These are phyloP conservation scores for Myxozyma geophila DNA, from an alignment of 805 yeast species.

Conservation along the genomic window DNA sequence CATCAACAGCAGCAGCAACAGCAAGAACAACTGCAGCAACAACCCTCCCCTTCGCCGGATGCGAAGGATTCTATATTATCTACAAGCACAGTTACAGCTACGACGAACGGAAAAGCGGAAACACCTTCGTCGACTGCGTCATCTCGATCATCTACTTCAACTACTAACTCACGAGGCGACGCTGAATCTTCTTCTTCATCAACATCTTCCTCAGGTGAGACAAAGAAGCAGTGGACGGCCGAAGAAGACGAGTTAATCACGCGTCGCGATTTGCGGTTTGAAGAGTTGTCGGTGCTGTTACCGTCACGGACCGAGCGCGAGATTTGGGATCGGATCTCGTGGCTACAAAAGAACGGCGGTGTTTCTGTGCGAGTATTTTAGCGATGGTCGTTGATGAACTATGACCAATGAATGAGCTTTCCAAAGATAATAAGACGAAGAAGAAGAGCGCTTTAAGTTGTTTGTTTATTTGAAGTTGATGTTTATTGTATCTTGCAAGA, in stretches of 20 bases:
- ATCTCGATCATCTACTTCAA: not conserved
- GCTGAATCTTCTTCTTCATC: conserved; percentile 1
- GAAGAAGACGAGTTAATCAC: conserved; percentile 71
- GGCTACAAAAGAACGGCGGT: conserved; percentile 14
- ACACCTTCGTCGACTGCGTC: not conserved
- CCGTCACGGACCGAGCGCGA: conserved; percentile 78
- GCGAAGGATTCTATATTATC: not conserved
- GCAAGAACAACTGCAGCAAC: not conserved
- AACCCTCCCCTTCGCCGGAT: conserved; percentile 9
- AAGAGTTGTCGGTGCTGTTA: conserved; percentile 72
- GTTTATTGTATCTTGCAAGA: too few species aligned
- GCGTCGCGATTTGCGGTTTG: conserved; percentile 64
- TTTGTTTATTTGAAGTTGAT: too few species aligned
- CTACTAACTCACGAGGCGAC: not conserved
- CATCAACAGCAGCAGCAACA: conserved; percentile 10
- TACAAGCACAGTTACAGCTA: not conserved
- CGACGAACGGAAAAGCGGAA: not conserved
- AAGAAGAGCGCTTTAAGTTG: not conserved
- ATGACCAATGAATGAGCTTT: not conserved
- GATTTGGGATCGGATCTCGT: conserved; percentile 58
- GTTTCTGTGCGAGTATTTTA: not conserved
- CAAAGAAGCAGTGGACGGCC: conserved; percentile 55
- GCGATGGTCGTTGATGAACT: not conserved
- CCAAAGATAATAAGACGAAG: not conserved
- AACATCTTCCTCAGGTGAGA: not conserved